Conservation (phyloP, 495 filamentous ascomycete genomes). For the Hypoxylon perforatum region DNA sequence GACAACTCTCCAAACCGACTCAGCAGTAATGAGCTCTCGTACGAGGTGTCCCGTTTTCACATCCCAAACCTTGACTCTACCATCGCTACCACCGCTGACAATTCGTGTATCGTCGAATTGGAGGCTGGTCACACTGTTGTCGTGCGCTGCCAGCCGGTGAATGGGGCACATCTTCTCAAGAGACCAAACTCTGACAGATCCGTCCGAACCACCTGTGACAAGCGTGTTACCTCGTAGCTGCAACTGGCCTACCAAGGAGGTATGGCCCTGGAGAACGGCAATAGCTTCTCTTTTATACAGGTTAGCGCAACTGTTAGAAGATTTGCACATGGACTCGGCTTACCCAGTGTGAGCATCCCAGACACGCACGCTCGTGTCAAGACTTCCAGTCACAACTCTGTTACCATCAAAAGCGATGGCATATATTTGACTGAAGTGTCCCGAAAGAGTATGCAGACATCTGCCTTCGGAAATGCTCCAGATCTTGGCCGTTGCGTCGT, state of each 20-base stretch:
- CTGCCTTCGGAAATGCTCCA: slow-evolving; percentile 97
- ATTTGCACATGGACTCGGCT: too few relatives aligned
- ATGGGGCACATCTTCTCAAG: slow-evolving; percentile 88
- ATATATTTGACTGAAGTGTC: slow-evolving; percentile 99
- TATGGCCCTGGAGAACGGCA: slow-evolving; percentile 96
- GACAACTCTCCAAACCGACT: slow-evolving; percentile 96
- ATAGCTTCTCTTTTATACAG: slow-evolving; percentile 71
- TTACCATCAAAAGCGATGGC: slow-evolving; percentile 96
- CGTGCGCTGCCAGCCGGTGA: slow-evolving; percentile 94
- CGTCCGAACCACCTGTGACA: slow-evolving; percentile 95
- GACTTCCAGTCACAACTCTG: slow-evolving; percentile 93
- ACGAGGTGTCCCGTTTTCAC: slow-evolving; percentile 89
- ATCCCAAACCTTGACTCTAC: slow-evolving; percentile 97
- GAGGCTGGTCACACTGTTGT: slow-evolving; percentile 96
- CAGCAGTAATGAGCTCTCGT: slow-evolving; percentile 86
- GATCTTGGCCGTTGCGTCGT: slow-evolving; percentile 95
- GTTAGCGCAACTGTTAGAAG: slow-evolving; percentile 35
- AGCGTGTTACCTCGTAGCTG: slow-evolving; percentile 95
- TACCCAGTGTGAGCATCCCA: slow-evolving; percentile 95
- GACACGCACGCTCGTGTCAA: slow-evolving; percentile 96
- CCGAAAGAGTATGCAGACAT: slow-evolving; percentile 87
- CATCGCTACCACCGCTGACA: slow-evolving; percentile 94
- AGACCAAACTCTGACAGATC: slow-evolving; percentile 95
- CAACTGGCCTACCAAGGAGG: slow-evolving; percentile 94
- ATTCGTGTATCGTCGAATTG: slow-evolving; percentile 96